phyloP scores from a whole-genome alignment of 2,329 filamentous ascomycete genomes.

The Penicillium hesseltinei region DNA sequence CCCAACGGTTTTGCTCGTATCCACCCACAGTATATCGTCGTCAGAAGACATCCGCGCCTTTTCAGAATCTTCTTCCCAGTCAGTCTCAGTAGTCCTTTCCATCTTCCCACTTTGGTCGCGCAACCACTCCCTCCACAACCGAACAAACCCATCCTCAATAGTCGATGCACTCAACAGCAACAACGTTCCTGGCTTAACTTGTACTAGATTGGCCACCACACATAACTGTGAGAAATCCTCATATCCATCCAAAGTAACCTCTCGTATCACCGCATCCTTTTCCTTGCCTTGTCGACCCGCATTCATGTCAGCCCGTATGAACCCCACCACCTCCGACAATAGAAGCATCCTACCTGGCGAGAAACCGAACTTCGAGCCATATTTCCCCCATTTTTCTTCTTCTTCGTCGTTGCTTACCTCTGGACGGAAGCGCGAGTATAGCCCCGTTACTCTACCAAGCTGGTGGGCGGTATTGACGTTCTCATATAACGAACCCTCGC shows the following conservation, averaged over 20 bases:
- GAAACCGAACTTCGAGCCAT: slow-evolving; percentile 1
- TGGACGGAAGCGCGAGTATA: slow-evolving; percentile 72
- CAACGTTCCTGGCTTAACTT: slow-evolving; percentile 59
- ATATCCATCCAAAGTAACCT: slow-evolving; percentile 64
- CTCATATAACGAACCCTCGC: slow-evolving; percentile 39
- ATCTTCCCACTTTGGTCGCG: slow-evolving; percentile 39
- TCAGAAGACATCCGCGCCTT: slow-evolving; percentile 9
- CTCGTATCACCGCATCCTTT: slow-evolving; percentile 51
- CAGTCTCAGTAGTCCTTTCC: background rate
- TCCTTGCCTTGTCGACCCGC: background rate
- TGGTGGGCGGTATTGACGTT: slow-evolving; percentile 28
- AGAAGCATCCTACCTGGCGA: slow-evolving; percentile 15
- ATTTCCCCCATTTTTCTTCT: slow-evolving; percentile 9
- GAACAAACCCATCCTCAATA: slow-evolving; percentile 65
- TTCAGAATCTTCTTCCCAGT: slow-evolving; percentile 19
- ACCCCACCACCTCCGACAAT: slow-evolving; percentile 2
- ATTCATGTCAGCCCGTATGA: slow-evolving; percentile 11
- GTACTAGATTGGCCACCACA: slow-evolving; percentile 65
- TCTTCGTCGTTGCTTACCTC: slow-evolving; percentile 52
- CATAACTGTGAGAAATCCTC: slow-evolving; percentile 76
- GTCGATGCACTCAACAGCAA: slow-evolving; percentile 65
- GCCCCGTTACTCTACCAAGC: slow-evolving; percentile 50
- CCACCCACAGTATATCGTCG: slow-evolving; percentile 66
- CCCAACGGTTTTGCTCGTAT: slow-evolving; percentile 61
- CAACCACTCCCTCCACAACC: slow-evolving; percentile 73